These are phyloP conservation scores for Ophiostoma sp. DNA, from an alignment of 2,329 filamentous ascomycete genomes.

Conservation along the genomic window DNA sequence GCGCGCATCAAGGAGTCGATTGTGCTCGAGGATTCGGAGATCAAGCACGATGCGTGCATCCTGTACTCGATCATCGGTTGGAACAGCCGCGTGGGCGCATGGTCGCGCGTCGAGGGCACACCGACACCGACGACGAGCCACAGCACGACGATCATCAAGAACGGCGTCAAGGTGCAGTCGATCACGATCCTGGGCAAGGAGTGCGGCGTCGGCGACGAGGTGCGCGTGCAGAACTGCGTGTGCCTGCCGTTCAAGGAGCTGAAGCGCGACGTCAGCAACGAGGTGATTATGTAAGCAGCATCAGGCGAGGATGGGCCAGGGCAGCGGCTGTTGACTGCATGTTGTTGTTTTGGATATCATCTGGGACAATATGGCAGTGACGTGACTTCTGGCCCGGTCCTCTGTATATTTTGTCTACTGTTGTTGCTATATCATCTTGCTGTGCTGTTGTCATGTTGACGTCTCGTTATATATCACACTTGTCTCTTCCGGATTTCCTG, in stretches of 20 bases:
- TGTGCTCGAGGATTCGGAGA: slow-evolving; percentile 87
- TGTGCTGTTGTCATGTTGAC: neutral
- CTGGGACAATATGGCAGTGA: too few species aligned
- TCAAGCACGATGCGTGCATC: slow-evolving; percentile 94
- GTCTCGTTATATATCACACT: slow-evolving; percentile 10
- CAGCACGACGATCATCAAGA: slow-evolving; percentile 91
- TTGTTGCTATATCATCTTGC: neutral
- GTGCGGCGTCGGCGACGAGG: slow-evolving; percentile 86
- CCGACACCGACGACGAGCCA: slow-evolving; percentile 83
- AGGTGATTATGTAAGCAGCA: slow-evolving; percentile 78
- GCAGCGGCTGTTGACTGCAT: neutral
- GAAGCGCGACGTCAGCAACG: slow-evolving; percentile 83
- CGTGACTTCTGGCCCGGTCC: neutral
- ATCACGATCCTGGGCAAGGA: slow-evolving; percentile 98
- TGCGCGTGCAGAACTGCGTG: slow-evolving; percentile 94
- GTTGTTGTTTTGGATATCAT: neutral
- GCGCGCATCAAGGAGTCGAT: slow-evolving; percentile 93
- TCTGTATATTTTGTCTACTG: neutral
- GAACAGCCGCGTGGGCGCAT: slow-evolving; percentile 93
- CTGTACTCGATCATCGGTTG: slow-evolving; percentile 95
- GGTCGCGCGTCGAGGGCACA: slow-evolving; percentile 94
- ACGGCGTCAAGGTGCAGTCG: slow-evolving; percentile 96
- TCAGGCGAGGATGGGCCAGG: too few species aligned
- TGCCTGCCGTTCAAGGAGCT: slow-evolving; percentile 97
- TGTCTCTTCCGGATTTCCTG: neutral